A percentile compares a stretch with the other conserved stretches of the same genome.
phyloP scores from a whole-genome alignment of 2,329 filamentous ascomycete species.

The Colletotrichum sp. region DNA sequence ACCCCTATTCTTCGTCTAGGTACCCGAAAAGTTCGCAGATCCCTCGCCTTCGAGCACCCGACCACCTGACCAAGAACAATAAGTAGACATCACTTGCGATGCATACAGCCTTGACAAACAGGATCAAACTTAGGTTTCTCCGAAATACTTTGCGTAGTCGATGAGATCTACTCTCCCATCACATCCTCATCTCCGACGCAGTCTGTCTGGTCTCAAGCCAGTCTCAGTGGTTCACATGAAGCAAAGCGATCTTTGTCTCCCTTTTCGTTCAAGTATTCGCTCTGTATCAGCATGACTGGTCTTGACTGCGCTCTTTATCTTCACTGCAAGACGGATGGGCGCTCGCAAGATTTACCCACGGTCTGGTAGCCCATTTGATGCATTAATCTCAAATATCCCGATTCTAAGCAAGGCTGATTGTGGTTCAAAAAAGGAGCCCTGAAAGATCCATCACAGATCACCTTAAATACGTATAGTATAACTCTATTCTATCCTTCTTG shows the following conservation, averaged over 20 bases:
- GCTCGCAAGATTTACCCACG: background rate
- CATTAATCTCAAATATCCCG: background rate
- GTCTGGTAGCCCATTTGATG: background rate
- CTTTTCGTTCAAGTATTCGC: background rate
- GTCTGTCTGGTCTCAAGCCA: background rate
- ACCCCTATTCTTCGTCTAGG: fast-evolving
- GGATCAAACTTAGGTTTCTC: fast-evolving
- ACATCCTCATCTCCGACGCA: background rate
- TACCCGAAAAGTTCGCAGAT: fast-evolving
- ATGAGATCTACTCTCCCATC: background rate
- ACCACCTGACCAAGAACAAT: background rate
- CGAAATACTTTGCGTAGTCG: background rate
- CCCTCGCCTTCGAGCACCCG: fast-evolving
- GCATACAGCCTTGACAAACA: background rate
- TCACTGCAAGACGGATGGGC: background rate
- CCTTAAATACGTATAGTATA: too few relatives aligned
- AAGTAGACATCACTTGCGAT: background rate
- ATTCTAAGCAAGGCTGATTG: background rate
- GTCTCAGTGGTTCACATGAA: background rate
- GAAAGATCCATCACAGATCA: fast-evolving
- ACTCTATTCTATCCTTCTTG: too few relatives aligned
- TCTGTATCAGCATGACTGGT: background rate
- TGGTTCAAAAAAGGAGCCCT: background rate
- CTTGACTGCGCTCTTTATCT: background rate
- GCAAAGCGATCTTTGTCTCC: too few relatives aligned